Evolutionary conservation across 23 red algal species (phyloP), one percentile per base, ranked within the genome.

Genomic region (Agarophyton chilense): DNA sequence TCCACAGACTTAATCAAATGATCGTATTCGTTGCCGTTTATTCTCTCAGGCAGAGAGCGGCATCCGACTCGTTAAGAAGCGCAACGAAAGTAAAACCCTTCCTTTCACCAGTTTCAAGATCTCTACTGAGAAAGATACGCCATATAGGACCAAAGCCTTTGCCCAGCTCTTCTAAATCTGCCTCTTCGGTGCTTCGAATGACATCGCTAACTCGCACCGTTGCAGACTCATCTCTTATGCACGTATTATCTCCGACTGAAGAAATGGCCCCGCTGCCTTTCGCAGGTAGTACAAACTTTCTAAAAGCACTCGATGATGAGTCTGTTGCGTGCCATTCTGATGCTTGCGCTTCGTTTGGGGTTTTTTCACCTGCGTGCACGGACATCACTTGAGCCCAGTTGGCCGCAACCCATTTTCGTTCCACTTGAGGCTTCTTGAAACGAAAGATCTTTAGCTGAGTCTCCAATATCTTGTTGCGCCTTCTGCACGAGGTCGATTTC

Each of bases 131-230:
- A 81, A 77, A 99, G 55, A 96, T 96, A 36, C 97, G 89, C 40
- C 78, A 40, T 35, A 92, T 94, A 25, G 72, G 83, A 19, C 97
- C 97, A 94, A 99, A 99, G 10, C 71, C 60, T 17, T 77, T 81
- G 49, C 94, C 91, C 16, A 99, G 88, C 58, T 95, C 89, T 31
- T 95, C 90, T 10, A 99, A 56, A 80, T 99, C 97, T 32, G 87
- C 94, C 78, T 99, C 97, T 31, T 92, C 89, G 17, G 97, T 95
- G 56, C 72, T 94, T 31, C 89, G 53, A 54, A 85, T 92, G 22
- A 99, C 77, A 64, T 99, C 96, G 72, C 97, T 99, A 26, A 99
- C 88, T 36, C 97, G 89, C n/a, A 99, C 93, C 10, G 97, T 95
- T n/a, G 93, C 86, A 38, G 90, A 93, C 33, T 99, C 97, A 54